Percentiles rank a stretch among this genome's conserved stretches.
Evolutionary conservation across 139 green algal genomes (phyloP).

Genomic region (Desmodesmus armatus): DNA sequence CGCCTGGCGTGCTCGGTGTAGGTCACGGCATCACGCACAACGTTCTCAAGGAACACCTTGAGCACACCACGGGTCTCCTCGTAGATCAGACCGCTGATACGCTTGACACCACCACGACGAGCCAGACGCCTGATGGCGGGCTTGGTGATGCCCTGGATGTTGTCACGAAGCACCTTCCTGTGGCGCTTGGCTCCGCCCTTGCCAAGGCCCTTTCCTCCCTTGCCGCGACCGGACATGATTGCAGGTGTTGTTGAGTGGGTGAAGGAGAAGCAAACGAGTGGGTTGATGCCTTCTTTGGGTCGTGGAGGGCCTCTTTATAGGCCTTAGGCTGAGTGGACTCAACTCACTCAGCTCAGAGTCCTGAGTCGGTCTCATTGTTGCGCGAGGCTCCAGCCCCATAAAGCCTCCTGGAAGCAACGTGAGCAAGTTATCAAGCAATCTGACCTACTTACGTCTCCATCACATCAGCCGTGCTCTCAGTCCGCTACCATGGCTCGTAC

Average conservation of each 20-base stretch:
- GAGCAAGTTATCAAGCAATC: too few species aligned
- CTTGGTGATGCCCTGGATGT: slow-evolving; percentile 95
- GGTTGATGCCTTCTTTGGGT: too few species aligned
- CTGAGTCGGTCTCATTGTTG: too few species aligned
- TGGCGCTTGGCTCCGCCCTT: slow-evolving; percentile 94
- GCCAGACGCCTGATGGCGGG: slow-evolving; percentile 84
- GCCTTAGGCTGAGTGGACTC: too few species aligned
- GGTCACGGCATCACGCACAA: slow-evolving; percentile 95
- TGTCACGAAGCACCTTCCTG: slow-evolving; percentile 93
- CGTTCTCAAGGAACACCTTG: slow-evolving; percentile 95
- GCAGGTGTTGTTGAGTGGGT: too few species aligned
- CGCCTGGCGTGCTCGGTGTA: slow-evolving; percentile 99
- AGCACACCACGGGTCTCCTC: slow-evolving; percentile 92
- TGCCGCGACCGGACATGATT: slow-evolving; percentile 95
- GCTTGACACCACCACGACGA: slow-evolving; percentile 88
- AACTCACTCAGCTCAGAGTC: too few species aligned
- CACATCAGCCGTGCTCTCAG: too few species aligned
- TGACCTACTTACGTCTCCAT: too few species aligned
- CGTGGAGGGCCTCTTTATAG: too few species aligned
- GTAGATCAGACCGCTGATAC: slow-evolving; percentile 90
- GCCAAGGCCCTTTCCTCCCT: slow-evolving; percentile 95
- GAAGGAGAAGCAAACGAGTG: too few species aligned
- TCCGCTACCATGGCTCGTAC: slow-evolving; percentile 98
- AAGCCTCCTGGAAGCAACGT: too few species aligned
- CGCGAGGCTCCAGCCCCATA: too few species aligned